Evolutionary conservation across 164 flowering plant genomes (phyloP), one percentile per base, ranked within the genome.

Genomic region (Aristolochia fimbriata): DNA sequence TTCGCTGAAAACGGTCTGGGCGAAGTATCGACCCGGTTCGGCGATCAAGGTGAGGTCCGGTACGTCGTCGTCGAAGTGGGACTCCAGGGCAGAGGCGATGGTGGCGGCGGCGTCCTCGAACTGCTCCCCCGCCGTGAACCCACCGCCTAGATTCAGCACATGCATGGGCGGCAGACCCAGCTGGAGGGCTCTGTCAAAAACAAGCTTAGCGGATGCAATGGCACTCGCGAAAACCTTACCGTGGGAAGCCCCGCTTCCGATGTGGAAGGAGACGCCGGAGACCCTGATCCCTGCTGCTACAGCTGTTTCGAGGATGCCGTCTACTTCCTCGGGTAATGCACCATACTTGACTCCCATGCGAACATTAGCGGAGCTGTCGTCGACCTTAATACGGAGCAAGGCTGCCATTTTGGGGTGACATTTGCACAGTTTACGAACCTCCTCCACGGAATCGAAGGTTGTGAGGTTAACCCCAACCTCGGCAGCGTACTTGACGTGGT

Each of bases 131-230:
- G 8, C 14, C 12, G 58, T 15, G 47, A 65, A 59, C 8, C 68
- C 62, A 15, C 68, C 68, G 20, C 68, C 63, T 22, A 65, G 22
- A 21, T 65, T 20, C 12, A 59, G 45, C 5, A 60, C 23, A 45
- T 51, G 53, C 14, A 57, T 57, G 15, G 11, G 47, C 15, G 57
- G 48, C 24, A 41, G 49, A 49, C 50, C 56, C 15, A 21, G 17
- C 15, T 16, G 23, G 24, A 16, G 0, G 11, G 50, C 57, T 0
- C 37, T 56, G 10, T 33, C 6, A 12, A 49, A 24, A 4, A 53
- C 47, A 8, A 27, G 30, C 6, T n/a, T 11, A 3, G 14, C 27
- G 1, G 22, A 30, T 24, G 51, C 52, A 9, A 52, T 15, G 20
- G 59, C 37, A 0, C 33, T 30, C 11, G 30, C 19, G 19, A 2